Base-by-base conservation (phyloP, 2,329 filamentous ascomycete species). In the Penicillium sp. region DNA sequence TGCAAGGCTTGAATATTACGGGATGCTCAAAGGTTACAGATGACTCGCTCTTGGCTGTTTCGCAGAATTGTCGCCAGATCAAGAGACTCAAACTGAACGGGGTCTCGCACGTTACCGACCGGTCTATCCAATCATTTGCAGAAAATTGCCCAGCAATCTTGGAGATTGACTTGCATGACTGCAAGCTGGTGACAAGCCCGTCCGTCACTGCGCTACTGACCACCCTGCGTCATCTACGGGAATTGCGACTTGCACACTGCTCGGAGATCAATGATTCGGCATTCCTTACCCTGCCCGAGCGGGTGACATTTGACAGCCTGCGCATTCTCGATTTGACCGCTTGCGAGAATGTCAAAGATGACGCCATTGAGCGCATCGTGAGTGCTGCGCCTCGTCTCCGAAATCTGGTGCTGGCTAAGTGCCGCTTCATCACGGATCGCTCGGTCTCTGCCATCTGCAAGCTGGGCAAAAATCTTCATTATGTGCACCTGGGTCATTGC, bases 81-180 rank as follows among this genome's bases (percentile, higher is more conserved):
- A 98, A 97, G 80, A 83, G 93, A 73, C 85, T 99, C 68, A 99
- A 99, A 85, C 85, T 99, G 63, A 99, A 98, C 76, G 91, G 93
- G 59, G 97, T 95, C 74, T 78, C 80, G n/a, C 90, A 96, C 76
- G 81, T 97, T 37, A 92, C 90, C 42, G 92, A 98, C 73, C 83
- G 84, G 52, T 89, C 93, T 6, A 89, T 98, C 65, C 82, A 91
- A 60, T 91, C 93, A 3, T 96, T 99, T 73, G 94, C 95, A 6
- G 83, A 88, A 49, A 87, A 96, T 77, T 97, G 94, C 75, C 91
- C 89, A 13, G 94, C 97, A 67, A 93, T 99, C 35, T 88, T 99
- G 64, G 95, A 99, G 77, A 97, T 99, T 63, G 95, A 99, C 74
- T 85, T 99, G 14, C 91, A 97, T 69, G 90, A 92, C 69, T 96